phyloP scores from a whole-genome alignment of 352 stramenopile genomes.

The Globisporangium camurandrum region DNA sequence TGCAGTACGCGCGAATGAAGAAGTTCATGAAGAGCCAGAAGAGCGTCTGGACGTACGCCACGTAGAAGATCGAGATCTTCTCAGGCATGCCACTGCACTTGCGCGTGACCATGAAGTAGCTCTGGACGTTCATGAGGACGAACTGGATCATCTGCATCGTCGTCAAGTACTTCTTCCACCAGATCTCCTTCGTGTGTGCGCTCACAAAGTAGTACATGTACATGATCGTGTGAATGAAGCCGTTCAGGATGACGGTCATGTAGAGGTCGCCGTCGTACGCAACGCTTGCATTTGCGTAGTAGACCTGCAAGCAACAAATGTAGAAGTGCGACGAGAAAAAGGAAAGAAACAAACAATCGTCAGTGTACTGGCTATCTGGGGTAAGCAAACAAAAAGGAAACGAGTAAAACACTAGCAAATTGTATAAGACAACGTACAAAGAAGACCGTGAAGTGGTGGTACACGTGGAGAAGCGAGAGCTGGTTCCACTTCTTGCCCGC shows the following conservation, averaged over 20 bases:
- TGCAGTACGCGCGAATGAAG: constrained; percentile 92
- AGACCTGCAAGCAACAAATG: too few species aligned
- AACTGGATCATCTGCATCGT: constrained; percentile 95
- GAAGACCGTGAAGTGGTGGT: constrained; percentile 97
- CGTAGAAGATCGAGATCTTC: constrained; percentile 86
- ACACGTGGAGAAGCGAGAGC: constrained; percentile 96
- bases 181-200: constrained; percentile 95
- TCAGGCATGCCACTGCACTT: constrained; percentile 77
- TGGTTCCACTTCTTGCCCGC: constrained; percentile 97
- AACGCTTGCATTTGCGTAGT: constrained; percentile 93
- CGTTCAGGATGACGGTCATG: constrained; percentile 94
- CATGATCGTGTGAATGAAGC: constrained; percentile 98
- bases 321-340: too few species aligned
- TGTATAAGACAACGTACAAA: constrained; percentile 49
- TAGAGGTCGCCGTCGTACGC: constrained; percentile 96
- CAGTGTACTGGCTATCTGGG: too few species aligned
- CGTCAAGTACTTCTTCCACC: constrained; percentile 97
- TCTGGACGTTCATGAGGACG: constrained; percentile 73
- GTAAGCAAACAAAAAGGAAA: too few species aligned
- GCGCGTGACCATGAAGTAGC: constrained; percentile 74
- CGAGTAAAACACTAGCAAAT: not conserved
- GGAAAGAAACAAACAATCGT: too few species aligned
- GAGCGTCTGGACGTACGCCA: constrained; percentile 94
- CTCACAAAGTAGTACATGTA: constrained; percentile 99
- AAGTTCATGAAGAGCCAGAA: constrained; percentile 96